A percentile compares a stretch with the other conserved stretches of the same genome.
Conservation (phyloP, 495 filamentous ascomycete species). For the Aspergillus haitiensis region DNA sequence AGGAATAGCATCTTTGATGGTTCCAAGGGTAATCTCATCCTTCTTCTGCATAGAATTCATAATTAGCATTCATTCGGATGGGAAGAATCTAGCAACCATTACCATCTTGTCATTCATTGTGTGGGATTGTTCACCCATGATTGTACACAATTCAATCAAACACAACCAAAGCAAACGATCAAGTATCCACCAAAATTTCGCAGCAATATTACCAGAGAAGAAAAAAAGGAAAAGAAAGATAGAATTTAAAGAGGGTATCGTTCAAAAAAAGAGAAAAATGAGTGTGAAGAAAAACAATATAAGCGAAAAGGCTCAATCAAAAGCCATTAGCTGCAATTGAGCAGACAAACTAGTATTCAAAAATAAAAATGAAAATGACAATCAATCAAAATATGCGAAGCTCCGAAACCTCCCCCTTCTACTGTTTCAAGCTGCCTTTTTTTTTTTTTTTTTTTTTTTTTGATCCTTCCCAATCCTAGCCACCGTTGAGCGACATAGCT, state of each 20-base stretch:
- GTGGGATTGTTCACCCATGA: not conserved
- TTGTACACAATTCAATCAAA: not conserved
- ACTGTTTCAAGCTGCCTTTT: not conserved
- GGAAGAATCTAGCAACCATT: not conserved
- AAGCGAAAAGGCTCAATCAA: no score
- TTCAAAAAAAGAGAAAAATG: no score
- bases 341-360: no score
- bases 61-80: not conserved
- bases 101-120: slow-evolving; percentile 1
- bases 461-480: not conserved
- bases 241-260: no score
- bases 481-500: not conserved
- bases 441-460: not conserved
- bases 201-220: no score
- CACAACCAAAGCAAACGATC: no score
- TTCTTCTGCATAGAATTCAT: slow-evolving; percentile 34
- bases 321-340: no score
- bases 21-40: slow-evolving; percentile 61
- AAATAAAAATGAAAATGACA: not conserved
- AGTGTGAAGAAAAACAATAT: no score
- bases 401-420: not conserved
- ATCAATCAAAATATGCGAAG: not conserved
- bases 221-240: no score
- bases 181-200: no score
- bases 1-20: slow-evolving; percentile 79